Evolutionary conservation across 805 yeast genomes (phyloP), one percentile per base, ranked within the genome.

Genomic region (Brettanomyces naardenensis): DNA sequence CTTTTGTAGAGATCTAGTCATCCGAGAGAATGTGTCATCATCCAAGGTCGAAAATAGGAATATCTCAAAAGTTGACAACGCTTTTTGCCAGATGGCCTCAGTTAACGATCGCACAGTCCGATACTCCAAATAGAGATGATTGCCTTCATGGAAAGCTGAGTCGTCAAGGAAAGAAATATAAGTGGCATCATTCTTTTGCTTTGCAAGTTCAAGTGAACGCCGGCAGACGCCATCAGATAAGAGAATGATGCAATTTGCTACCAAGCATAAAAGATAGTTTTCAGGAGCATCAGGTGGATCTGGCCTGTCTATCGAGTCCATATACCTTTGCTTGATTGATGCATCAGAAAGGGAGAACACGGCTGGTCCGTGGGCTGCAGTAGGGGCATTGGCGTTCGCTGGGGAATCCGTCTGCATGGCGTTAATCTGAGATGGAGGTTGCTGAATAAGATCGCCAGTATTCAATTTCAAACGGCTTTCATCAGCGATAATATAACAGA

Each of bases 281-380:
- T 64, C 65, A 2, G 92, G 84, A 2, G 69, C 61, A 1, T 65
- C 51, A 0, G 96, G 96, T 0, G 95, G 79, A 20, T 84, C 94
- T 0, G 64, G 48, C 50, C 88, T 88, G 53, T 90, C 97, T 19
- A 92, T 66, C 37, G 80, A 72, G 39, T 90, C 96, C 22, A 89
- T 65, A 40, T 77, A 70, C 11, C 77, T 62, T 0, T 79, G 65
- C 46, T 76, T 73, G 33, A 71, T 58, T 2, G 64, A 52, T 0
- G 84, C 71, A 9, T 54, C 55, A 4, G 62, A 57, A 13, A 57
- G 53, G 0, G 78, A 66, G 21, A 79, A 58, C 0, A 64, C 53
- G 5, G 17, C 37, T 13, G 41, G 38, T 19, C 35, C 31, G 7
- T 36, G 19, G 13, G 50, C 17, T 5, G 35, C 36, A 2, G 45